These are phyloP conservation scores for Tylopilus subfusipes DNA, from an alignment of 768 basidiomycete species.

Conservation along the genomic window DNA sequence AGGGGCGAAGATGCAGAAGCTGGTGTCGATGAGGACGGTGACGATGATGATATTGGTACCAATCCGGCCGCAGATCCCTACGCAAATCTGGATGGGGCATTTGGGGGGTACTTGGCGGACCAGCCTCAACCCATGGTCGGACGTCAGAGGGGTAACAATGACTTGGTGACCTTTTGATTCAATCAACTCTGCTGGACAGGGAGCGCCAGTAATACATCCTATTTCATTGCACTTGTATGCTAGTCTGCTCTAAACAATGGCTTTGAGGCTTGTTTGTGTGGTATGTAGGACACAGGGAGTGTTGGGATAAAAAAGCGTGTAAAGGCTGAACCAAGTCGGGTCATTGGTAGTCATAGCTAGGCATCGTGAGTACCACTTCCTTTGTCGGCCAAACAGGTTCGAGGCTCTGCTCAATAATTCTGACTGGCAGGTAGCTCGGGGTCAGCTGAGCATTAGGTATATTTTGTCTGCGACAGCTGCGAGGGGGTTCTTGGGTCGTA, in stretches of 20 bases:
- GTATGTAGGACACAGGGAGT: conserved; percentile 6
- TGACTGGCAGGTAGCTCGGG: background rate
- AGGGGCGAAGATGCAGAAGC: conserved; percentile 23
- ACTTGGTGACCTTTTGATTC: conserved; percentile 68
- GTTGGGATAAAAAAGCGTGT: background rate
- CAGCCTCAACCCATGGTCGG: conserved; percentile 61
- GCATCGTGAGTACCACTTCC: background rate
- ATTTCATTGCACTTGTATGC: background rate
- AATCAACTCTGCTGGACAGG: background rate
- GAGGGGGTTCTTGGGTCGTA: conserved; percentile 51
- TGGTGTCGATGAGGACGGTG: conserved; percentile 36
- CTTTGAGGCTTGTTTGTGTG: conserved; percentile 1
- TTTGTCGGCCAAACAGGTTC: background rate
- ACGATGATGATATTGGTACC: conserved; percentile 39
- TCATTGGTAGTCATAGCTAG: background rate
- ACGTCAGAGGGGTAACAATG: conserved; percentile 39
- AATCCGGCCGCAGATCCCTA: conserved; percentile 62
- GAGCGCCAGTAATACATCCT: background rate
- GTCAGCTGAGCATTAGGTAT: conserved; percentile 29
- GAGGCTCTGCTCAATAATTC: background rate
- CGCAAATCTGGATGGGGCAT: conserved; percentile 74
- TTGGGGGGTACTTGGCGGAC: conserved; percentile 70
- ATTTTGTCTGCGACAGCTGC: conserved; percentile 30
- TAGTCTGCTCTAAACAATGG: conserved; percentile 1
- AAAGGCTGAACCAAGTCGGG: background rate